Evolutionary conservation across 768 basidiomycete genomes (phyloP).

Genomic region (Amanita inopinata): DNA sequence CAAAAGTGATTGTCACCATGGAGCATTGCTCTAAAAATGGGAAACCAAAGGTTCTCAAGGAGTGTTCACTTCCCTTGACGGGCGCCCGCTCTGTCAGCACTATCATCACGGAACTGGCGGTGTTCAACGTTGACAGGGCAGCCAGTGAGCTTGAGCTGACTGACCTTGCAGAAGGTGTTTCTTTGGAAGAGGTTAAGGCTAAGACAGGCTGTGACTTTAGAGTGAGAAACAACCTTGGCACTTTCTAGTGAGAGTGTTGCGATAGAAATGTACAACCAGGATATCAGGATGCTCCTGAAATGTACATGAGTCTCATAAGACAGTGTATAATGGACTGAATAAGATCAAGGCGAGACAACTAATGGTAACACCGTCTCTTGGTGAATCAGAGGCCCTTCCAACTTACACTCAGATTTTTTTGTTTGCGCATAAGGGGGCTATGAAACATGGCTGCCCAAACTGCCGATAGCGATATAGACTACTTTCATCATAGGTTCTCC

Average conservation of each 20-base stretch:
- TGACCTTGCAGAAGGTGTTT: slow-evolving; percentile 80
- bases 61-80: slow-evolving; percentile 80
- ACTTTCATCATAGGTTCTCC: no score
- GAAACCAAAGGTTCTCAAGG: slow-evolving; percentile 74
- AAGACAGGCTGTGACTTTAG: slow-evolving; percentile 85
- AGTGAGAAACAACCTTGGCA: slow-evolving; percentile 41
- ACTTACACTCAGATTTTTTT: no score
- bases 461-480: no score
- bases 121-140: slow-evolving; percentile 78
- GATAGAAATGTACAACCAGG: no score
- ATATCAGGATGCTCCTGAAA: no score
- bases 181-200: slow-evolving; percentile 71
- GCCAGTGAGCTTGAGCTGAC: slow-evolving; percentile 64
- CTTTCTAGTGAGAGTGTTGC: slow-evolving; percentile 23
- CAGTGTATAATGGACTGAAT: neutral
- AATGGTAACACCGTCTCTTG: no score
- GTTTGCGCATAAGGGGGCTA: no score
- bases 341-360: neutral
- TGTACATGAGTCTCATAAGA: no score
- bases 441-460: no score
- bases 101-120: slow-evolving; percentile 88
- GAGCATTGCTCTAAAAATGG: slow-evolving; percentile 90
- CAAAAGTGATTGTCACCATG: slow-evolving; percentile 84
- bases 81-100: slow-evolving; percentile 82
- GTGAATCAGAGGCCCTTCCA: no score